Evolutionary conservation across 192 early-diverging fungal species (phyloP), one percentile per base, ranked within the genome.

Genomic region (Backusella morwellensis): DNA sequence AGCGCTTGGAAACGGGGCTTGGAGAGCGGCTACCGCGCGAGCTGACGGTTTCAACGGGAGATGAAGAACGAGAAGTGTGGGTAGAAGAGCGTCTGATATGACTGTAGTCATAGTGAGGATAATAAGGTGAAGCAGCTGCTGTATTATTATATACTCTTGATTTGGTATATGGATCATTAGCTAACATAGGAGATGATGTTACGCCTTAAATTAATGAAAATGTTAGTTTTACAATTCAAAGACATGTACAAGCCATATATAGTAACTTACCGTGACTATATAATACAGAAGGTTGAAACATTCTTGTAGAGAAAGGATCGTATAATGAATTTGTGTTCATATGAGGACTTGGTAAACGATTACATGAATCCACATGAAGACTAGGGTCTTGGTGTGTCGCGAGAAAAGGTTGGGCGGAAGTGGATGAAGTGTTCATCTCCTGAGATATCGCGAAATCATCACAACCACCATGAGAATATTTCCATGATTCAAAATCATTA

Each of bases 1-100:
- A 82, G 41, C 77, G 63, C 9, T 83, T 83, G n/a, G 77, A 67
- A 66, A 67, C 17, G 7, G 70, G 70, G 23, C n/a, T 42, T 34
- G 76, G 54, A 21, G 70, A 34, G 21, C 29, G n/a, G 54, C 44
- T 29, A 29, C 56, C 56, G 9, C 56, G 56, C 1, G 56, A 63
- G 54, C 35, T 72, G 29, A 50, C 21, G n/a, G 70, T 63, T 38
- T 66, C 75, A 56, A 21, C 23, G 4, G 77, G 72, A 34, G 66
- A 74, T 5, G 63, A 50, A 19, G 72, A 74, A 29, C 72, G 41
- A 59, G 59, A 78, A 21, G 75, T 75, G 9, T 52, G 14, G 9
- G 42, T n/a, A 35, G 75, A 75, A 4, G 66, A 68, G 15, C 66
- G 66, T 44, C 40, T 42, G 15, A 42, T 41, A 50, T 72, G 70